Evolutionary conservation across 1,284 basidiomycete species (phyloP).

Genomic region (Moesziomyces parantarcticus): DNA sequence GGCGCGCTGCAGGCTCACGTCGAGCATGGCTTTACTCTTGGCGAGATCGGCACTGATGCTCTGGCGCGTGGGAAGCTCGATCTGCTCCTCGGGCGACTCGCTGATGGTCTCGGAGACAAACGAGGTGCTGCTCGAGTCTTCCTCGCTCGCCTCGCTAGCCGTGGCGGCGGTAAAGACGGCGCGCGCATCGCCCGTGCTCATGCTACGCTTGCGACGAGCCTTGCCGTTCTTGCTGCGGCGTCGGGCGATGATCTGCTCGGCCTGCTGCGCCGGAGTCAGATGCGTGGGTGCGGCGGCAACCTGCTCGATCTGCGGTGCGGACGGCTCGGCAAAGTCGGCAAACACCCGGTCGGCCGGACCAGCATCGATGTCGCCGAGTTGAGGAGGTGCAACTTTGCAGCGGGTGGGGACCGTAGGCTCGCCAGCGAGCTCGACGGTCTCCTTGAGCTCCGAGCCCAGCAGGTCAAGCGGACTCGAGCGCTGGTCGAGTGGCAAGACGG

Average conservation of each 20-base stretch:
- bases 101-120: constrained; percentile 7
- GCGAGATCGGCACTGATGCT: constrained; percentile 56
- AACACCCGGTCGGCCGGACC: constrained; percentile 10
- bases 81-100: constrained; percentile 22
- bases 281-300: constrained; percentile 7
- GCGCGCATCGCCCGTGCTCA: constrained; percentile 53
- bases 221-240: constrained; percentile 56
- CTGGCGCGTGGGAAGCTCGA: constrained; percentile 43
- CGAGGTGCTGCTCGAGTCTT: constrained; percentile 11
- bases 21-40: constrained; percentile 52
- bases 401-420: constrained; percentile 1
- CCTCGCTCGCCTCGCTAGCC: constrained; percentile 3
- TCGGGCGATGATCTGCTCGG: constrained; percentile 59
- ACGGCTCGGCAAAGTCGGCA: constrained; percentile 1
- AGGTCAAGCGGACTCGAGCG: constrained; percentile 52
- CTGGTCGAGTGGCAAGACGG: constrained; percentile 38
- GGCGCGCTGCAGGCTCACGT: constrained; percentile 52
- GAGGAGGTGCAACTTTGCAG: neutral
- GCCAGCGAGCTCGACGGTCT: constrained; percentile 13
- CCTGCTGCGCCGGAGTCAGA: constrained; percentile 57
- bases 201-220: constrained; percentile 45
- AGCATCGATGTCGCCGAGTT: constrained; percentile 12
- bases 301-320: neutral
- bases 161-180: constrained; percentile 36
- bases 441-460: constrained; percentile 53